phyloP scores from a whole-genome alignment of 495 filamentous ascomycete genomes.

The Cercophora scortea region DNA sequence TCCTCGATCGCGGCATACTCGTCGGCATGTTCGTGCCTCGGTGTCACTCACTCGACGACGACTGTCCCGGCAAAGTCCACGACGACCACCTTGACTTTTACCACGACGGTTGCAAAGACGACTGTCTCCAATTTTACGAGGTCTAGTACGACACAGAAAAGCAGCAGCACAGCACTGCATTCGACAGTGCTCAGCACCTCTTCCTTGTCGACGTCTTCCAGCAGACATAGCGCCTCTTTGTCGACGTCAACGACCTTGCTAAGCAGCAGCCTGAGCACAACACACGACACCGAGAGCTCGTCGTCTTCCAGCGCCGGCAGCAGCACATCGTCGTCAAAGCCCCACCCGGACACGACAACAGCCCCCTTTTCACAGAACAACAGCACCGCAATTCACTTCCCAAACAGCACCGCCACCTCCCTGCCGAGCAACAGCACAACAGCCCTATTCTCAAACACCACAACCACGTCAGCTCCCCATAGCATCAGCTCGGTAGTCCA shows the following conservation, averaged over 20 bases:
- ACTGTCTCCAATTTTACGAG: slow-evolving; percentile 5
- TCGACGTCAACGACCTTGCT: not conserved
- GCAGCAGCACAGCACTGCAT: not conserved
- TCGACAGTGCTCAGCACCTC: not conserved
- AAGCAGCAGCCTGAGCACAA: not conserved
- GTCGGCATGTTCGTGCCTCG: slow-evolving; percentile 25
- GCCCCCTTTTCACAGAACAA: not conserved
- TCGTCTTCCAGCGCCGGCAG: too few species aligned
- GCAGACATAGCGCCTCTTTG: not conserved
- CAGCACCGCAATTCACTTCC: not conserved
- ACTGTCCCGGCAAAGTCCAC: not conserved
- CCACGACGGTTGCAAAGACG: slow-evolving; percentile 2
- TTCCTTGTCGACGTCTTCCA: not conserved
- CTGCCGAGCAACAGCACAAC: not conserved
- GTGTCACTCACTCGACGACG: slow-evolving; percentile 5
- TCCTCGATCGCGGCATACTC: slow-evolving; percentile 11
- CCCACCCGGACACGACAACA: not conserved
- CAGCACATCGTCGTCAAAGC: not conserved
- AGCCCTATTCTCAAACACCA: not conserved
- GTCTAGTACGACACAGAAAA: not conserved
- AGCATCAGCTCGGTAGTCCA: not conserved
- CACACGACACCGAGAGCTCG: too few species aligned
- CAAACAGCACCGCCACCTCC: not conserved
- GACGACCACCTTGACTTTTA: slow-evolving; percentile 5
- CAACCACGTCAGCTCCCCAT: not conserved